A percentile compares a stretch with the other conserved stretches of the same genome.
phyloP scores from a whole-genome alignment of 345 rosid genomes.

The Syzygium aqueum region DNA sequence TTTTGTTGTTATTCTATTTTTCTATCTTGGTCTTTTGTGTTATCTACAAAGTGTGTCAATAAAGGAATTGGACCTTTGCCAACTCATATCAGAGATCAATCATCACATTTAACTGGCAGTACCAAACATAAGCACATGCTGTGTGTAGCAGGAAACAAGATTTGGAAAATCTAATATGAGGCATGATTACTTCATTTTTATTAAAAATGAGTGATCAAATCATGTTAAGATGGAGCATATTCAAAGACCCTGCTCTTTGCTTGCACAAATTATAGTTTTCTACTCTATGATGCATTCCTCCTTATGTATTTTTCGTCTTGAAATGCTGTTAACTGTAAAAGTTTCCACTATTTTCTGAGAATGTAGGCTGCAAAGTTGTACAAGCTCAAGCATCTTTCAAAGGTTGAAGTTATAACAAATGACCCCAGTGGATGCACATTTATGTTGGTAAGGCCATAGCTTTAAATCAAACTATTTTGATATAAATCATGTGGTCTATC shows the following conservation, averaged over 20 bases:
- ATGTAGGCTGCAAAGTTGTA: slow-evolving; percentile 88
- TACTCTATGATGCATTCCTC: too few relatives aligned
- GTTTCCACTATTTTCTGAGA: background rate
- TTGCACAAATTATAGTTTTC: background rate
- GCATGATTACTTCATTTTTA: background rate
- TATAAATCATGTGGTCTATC: background rate
- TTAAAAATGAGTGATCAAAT: background rate
- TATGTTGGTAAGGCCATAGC: slow-evolving; percentile 53
- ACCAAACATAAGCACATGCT: background rate
- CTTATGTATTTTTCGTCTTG: too few relatives aligned
- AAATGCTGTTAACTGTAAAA: background rate
- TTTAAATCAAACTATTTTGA: background rate
- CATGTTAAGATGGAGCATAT: background rate
- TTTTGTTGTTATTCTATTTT: background rate
- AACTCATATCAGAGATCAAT: background rate
- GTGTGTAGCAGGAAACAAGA: background rate
- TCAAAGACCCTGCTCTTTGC: background rate
- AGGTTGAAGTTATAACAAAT: slow-evolving; percentile 87
- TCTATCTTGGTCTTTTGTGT: background rate
- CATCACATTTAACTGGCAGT: background rate
- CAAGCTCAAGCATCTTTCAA: slow-evolving; percentile 91
- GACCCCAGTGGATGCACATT: slow-evolving; percentile 98
- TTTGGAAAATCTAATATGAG: background rate
- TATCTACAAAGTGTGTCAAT: background rate
- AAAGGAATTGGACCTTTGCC: background rate